These are phyloP conservation scores for Ogataea paradorogensis DNA, from an alignment of 805 yeast genomes.

Conservation along the genomic window DNA sequence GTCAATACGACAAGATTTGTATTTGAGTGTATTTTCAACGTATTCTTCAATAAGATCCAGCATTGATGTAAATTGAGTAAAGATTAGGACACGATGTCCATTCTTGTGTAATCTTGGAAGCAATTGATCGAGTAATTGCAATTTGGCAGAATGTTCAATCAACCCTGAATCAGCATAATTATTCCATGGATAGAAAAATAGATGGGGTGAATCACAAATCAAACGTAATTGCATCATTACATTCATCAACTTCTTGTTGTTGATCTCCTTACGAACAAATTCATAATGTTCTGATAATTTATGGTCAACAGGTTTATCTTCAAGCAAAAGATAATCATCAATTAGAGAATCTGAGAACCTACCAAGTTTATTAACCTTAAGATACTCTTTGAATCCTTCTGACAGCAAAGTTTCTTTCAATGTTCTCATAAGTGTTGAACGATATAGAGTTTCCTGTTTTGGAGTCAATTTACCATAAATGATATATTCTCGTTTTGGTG, in stretches of 20 bases:
- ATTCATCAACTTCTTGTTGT: slow-evolving; percentile 54
- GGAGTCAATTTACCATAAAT: slow-evolving; percentile 67
- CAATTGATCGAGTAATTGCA: slow-evolving; percentile 66
- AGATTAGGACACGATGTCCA: slow-evolving; percentile 70
- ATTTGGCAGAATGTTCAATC: slow-evolving; percentile 64
- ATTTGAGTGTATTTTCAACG: slow-evolving; percentile 44
- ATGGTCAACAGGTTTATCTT: slow-evolving; percentile 10
- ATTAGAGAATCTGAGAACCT: not conserved
- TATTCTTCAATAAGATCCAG: slow-evolving; percentile 81
- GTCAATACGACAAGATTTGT: slow-evolving; percentile 61
- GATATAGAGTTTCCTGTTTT: slow-evolving; percentile 54
- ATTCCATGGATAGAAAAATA: slow-evolving; percentile 78
- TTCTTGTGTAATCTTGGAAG: slow-evolving; percentile 43
- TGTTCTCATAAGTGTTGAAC: slow-evolving; percentile 42
- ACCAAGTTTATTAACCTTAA: slow-evolving; percentile 18
- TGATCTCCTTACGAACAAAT: slow-evolving; percentile 31
- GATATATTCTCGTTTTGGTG: slow-evolving; percentile 87
- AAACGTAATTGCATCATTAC: slow-evolving; percentile 80
- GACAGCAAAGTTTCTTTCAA: slow-evolving; percentile 45
- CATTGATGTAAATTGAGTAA: slow-evolving; percentile 82
- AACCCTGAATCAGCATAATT: slow-evolving; percentile 40
- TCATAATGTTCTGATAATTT: slow-evolving; percentile 6
- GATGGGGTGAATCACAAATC: slow-evolving; percentile 81
- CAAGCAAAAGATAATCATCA: slow-evolving; percentile 17
- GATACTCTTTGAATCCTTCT: slow-evolving; percentile 50